A percentile compares a stretch with the other conserved stretches of the same genome.
Evolutionary conservation across 192 early-diverging fungal genomes (phyloP).

Genomic region (Umbelopsis isabellina): DNA sequence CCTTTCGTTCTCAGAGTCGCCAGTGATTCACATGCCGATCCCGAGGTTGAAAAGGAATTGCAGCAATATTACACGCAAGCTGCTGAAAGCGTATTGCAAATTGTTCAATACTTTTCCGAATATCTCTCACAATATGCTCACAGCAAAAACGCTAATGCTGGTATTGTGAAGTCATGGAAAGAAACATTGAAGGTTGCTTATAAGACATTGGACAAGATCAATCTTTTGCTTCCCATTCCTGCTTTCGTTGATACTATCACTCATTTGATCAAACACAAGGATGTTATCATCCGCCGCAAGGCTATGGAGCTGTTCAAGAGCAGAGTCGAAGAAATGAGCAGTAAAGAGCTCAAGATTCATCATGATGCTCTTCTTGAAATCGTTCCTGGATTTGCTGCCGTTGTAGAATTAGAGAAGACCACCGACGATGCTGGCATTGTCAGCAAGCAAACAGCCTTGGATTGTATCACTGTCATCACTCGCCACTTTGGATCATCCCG

Average conservation of each 20-base stretch:
- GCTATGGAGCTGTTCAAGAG: constrained; percentile 77
- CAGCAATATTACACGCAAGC: constrained; percentile 53
- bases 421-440: constrained; percentile 44
- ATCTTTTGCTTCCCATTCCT: constrained; percentile 72
- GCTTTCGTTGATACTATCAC: constrained; percentile 76
- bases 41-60: constrained; percentile 39
- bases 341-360: constrained; percentile 49
- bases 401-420: constrained; percentile 47
- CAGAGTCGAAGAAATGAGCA: constrained; percentile 32
- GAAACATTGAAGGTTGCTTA: constrained; percentile 66
- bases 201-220: constrained; percentile 73
- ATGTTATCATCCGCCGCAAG: constrained; percentile 70
- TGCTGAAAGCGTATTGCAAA: constrained; percentile 57
- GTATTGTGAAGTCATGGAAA: constrained; percentile 51
- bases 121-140: constrained; percentile 46
- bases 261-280: constrained; percentile 60
- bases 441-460: constrained; percentile 77
- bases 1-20: constrained; percentile 56
- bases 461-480: constrained; percentile 79
- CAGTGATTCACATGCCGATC: constrained; percentile 36
- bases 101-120: constrained; percentile 56
- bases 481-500: constrained; percentile 63
- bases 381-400: constrained; percentile 46
- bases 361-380: constrained; percentile 52
- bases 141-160: constrained; percentile 33